Percentiles rank a stretch among this genome's conserved stretches.
These are phyloP conservation scores for Blastobotrys serpentis DNA, from an alignment of 1,139 yeast species.

Conservation along the genomic window DNA sequence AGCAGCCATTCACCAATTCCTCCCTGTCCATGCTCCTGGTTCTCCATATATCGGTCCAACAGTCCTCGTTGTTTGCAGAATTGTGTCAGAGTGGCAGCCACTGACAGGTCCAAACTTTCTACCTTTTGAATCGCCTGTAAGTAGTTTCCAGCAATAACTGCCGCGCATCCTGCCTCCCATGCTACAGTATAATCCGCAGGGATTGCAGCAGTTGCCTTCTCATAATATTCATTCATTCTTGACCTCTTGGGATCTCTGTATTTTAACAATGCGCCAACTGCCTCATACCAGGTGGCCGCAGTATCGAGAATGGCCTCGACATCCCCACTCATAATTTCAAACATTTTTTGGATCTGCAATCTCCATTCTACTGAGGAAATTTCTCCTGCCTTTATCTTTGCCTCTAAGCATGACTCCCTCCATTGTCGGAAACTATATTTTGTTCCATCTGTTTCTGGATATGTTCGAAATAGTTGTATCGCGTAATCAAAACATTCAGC, in stretches of 20 bases:
- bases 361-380: constrained; percentile 21
- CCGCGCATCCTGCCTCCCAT: constrained; percentile 65
- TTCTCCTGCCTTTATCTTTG: constrained; percentile 18
- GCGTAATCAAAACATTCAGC: constrained; percentile 23
- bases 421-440: constrained; percentile 28
- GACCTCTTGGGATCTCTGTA: constrained; percentile 59
- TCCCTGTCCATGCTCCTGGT: constrained; percentile 10
- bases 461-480: constrained; percentile 25
- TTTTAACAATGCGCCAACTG: constrained; percentile 57
- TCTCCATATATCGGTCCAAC: constrained; percentile 45
- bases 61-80: constrained; percentile 65
- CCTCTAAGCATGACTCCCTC: constrained; percentile 25
- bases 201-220: constrained; percentile 36
- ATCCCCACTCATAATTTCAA: constrained; percentile 47
- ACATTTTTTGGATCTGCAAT: constrained; percentile 20
- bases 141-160: constrained; percentile 57
- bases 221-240: constrained; percentile 46
- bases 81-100: constrained; percentile 65
- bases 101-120: constrained; percentile 62
- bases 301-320: constrained; percentile 49
- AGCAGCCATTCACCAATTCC: constrained; percentile 29
- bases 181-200: constrained; percentile 43
- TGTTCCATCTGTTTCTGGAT: constrained; percentile 21
- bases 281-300: constrained; percentile 70
- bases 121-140: constrained; percentile 60